phyloP scores from a whole-genome alignment of 208 protist genomes.

The Blechomonas ayalai region DNA sequence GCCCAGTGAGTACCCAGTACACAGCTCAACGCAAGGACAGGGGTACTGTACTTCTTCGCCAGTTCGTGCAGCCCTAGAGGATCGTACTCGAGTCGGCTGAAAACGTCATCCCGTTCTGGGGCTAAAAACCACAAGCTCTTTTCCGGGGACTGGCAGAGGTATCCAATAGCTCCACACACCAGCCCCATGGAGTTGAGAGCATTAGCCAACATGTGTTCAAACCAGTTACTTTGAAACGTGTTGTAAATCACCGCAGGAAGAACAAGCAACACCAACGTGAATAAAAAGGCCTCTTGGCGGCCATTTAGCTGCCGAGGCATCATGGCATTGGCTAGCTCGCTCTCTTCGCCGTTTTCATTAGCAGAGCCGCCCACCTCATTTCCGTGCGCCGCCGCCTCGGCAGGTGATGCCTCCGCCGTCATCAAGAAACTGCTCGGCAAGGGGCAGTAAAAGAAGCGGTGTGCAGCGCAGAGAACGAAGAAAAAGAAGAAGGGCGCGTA shows the following conservation, averaged over 20 bases:
- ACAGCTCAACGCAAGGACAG: constrained; percentile 17
- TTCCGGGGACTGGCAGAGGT: constrained; percentile 48
- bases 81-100: constrained; percentile 51
- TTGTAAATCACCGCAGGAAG: constrained; percentile 63
- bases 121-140: constrained; percentile 73
- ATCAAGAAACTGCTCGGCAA: constrained; percentile 72
- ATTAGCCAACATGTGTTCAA: constrained; percentile 38
- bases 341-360: constrained; percentile 2
- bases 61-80: constrained; percentile 51
- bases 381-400: background rate
- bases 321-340: constrained; percentile 1
- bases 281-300: constrained; percentile 48
- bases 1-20: constrained; percentile 37
- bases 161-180: constrained; percentile 34
- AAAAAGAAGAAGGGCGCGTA: constrained; percentile 66
- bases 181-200: constrained; percentile 60
- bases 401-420: constrained; percentile 1
- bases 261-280: constrained; percentile 53
- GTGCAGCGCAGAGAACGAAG: constrained; percentile 37
- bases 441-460: constrained; percentile 68
- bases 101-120: constrained; percentile 8
- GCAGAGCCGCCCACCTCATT: background rate
- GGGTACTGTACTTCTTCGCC: constrained; percentile 18
- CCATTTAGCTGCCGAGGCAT: constrained; percentile 48
- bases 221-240: constrained; percentile 61